These are phyloP conservation scores for Inga laurina DNA, from an alignment of 306 rosid genomes.

Conservation along the genomic window DNA sequence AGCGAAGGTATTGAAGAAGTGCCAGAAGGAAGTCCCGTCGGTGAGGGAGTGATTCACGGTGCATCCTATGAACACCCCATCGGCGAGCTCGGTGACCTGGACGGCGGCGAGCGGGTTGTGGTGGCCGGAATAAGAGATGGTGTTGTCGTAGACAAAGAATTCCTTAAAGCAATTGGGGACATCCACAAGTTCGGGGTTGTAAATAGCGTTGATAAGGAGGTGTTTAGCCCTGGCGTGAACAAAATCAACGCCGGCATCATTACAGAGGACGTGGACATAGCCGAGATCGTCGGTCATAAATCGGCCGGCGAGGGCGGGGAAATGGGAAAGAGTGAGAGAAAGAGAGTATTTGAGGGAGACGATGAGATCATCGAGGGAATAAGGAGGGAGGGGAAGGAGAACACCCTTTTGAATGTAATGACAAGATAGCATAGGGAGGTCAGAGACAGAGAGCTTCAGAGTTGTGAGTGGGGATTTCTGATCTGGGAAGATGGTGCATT, in stretches of 20 bases:
- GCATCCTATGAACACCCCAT: slow-evolving; percentile 70
- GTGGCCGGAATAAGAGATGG: slow-evolving; percentile 73
- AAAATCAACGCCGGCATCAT: slow-evolving; percentile 80
- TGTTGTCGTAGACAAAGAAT: slow-evolving; percentile 66
- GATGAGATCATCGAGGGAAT: slow-evolving; percentile 52
- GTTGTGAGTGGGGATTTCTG: slow-evolving; percentile 54
- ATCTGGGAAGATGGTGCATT: slow-evolving; percentile 56
- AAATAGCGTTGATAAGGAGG: slow-evolving; percentile 32
- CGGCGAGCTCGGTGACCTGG: slow-evolving; percentile 78
- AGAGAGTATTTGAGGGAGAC: slow-evolving; percentile 58
- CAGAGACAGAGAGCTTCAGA: slow-evolving; percentile 75
- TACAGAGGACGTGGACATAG: slow-evolving; percentile 55
- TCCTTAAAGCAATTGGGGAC: slow-evolving; percentile 68
- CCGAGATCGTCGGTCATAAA: slow-evolving; percentile 58
- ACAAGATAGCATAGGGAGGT: slow-evolving; percentile 87
- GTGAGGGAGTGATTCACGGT: slow-evolving; percentile 74
- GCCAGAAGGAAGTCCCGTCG: slow-evolving; percentile 92
- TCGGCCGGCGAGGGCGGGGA: slow-evolving; percentile 87
- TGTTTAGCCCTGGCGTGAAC: slow-evolving; percentile 70
- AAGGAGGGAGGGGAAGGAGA: slow-evolving; percentile 56
- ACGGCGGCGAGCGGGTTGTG: slow-evolving; percentile 63
- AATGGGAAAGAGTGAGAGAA: slow-evolving; percentile 58
- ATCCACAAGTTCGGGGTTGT: slow-evolving; percentile 35
- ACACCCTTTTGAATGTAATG: slow-evolving; percentile 91
- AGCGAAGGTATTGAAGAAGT: slow-evolving; percentile 89